These are phyloP conservation scores for Penicillium brasilianum DNA, from an alignment of 2,329 filamentous ascomycete species.

Conservation along the genomic window DNA sequence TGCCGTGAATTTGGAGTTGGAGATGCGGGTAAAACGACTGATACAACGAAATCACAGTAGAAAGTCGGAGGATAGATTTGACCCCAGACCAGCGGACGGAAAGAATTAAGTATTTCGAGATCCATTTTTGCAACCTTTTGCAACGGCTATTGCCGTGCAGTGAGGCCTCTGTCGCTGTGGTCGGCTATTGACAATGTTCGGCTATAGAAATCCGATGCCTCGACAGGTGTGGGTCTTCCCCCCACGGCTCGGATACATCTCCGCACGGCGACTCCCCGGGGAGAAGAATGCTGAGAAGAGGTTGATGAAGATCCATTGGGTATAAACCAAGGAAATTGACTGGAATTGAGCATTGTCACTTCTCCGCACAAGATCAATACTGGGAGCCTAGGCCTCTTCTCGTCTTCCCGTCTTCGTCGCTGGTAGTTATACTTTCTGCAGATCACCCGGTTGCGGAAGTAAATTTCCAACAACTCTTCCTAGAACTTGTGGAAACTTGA, in stretches of 20 bases:
- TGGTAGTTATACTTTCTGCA: background rate
- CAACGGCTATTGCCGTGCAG: constrained; percentile 16
- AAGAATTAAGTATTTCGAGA: background rate
- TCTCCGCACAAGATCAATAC: background rate
- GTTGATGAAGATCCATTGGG: background rate
- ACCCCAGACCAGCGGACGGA: background rate
- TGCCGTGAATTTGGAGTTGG: background rate
- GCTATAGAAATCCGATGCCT: constrained; percentile 24
- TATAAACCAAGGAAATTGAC: fast-evolving
- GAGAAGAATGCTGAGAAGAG: background rate
- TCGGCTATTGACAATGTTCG: constrained; percentile 22
- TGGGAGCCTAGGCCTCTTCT: background rate
- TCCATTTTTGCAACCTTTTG: background rate
- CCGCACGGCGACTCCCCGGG: background rate
- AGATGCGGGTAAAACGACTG: background rate
- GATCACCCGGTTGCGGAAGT: background rate
- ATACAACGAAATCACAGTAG: background rate
- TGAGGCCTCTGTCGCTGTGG: constrained; percentile 6
- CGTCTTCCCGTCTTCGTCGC: too few relatives aligned
- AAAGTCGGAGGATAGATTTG: background rate
- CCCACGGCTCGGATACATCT: background rate
- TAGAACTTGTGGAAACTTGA: background rate
- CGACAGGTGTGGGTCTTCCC: background rate
- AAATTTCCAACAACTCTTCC: background rate
- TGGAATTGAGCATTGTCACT: background rate